These are phyloP conservation scores for Erodium moschatum DNA, from an alignment of 441 rosid species.

Conservation along the genomic window DNA sequence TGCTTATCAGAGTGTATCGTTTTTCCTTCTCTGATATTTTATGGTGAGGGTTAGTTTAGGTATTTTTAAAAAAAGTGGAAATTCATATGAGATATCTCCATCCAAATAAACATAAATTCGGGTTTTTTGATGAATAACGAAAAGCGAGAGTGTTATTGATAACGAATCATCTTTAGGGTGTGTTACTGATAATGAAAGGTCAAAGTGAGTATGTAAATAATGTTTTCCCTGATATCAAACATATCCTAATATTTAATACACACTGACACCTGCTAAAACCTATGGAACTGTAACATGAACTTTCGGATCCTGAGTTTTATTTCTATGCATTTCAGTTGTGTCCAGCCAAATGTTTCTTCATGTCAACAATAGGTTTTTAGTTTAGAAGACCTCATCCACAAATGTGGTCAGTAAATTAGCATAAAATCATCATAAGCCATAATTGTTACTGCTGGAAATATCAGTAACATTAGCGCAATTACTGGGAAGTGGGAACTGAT, in stretches of 20 bases:
- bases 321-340: not conserved
- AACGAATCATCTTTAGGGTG: too few species aligned
- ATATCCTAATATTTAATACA: too few species aligned
- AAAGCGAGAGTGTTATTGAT: too few species aligned
- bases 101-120: too few species aligned
- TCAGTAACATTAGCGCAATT: constrained; percentile 1
- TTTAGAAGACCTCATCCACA: not conserved
- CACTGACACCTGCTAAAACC: not conserved
- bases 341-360: constrained; percentile 2
- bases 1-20: not conserved
- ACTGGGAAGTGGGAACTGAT: constrained; percentile 15
- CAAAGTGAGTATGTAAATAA: too few species aligned
- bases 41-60: too few species aligned
- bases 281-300: not conserved
- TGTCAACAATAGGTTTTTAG: not conserved
- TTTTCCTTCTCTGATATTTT: not conserved
- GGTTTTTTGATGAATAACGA: too few species aligned
- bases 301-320: not conserved
- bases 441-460: not conserved
- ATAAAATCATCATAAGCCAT: not conserved
- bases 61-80: too few species aligned
- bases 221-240: too few species aligned
- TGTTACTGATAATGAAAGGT: too few species aligned
- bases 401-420: not conserved
- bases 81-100: too few species aligned